These are phyloP conservation scores for Calonectria naviculata DNA, from an alignment of 2,329 filamentous ascomycete species.

Conservation along the genomic window DNA sequence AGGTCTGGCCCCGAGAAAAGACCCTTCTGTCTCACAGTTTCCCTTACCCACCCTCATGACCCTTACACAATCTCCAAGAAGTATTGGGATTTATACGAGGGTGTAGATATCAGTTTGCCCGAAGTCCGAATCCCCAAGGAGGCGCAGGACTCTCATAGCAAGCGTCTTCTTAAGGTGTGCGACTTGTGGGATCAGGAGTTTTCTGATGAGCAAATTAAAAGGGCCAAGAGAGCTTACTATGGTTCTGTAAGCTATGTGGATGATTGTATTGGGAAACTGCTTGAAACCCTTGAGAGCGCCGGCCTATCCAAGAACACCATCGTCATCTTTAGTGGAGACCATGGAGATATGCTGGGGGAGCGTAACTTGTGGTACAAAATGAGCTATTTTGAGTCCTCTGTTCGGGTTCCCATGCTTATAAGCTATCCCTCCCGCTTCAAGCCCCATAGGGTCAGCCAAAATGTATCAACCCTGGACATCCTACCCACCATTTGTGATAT, in stretches of 20 bases:
- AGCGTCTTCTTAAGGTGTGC: constrained; percentile 86
- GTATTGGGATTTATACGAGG: constrained; percentile 93
- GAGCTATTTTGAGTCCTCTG: constrained; percentile 93
- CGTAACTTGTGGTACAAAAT: constrained; percentile 97
- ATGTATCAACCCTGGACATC: constrained; percentile 91
- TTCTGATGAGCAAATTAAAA: constrained; percentile 89
- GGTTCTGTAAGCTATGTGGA: constrained; percentile 95
- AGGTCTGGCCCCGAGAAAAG: constrained; percentile 77
- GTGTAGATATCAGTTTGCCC: constrained; percentile 82
- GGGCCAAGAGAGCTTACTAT: constrained; percentile 89
- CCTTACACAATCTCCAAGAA: constrained; percentile 94
- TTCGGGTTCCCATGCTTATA: constrained; percentile 88
- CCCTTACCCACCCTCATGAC: constrained; percentile 93
- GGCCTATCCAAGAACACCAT: constrained; percentile 87
- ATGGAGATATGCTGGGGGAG: constrained; percentile 96
- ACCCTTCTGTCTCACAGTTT: constrained; percentile 91
- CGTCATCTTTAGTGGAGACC: constrained; percentile 91
- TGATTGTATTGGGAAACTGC: constrained; percentile 86
- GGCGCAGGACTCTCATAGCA: constrained; percentile 86
- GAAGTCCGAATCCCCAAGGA: constrained; percentile 82
- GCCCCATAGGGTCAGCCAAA: constrained; percentile 82
- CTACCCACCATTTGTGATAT: constrained; percentile 90
- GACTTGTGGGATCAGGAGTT: constrained; percentile 87
- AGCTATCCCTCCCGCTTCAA: constrained; percentile 81
- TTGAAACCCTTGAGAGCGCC: constrained; percentile 82